Evolutionary conservation across 257 asterid genomes (phyloP), one percentile per base, ranked within the genome.

Genomic region (Sherardia arvensis): DNA sequence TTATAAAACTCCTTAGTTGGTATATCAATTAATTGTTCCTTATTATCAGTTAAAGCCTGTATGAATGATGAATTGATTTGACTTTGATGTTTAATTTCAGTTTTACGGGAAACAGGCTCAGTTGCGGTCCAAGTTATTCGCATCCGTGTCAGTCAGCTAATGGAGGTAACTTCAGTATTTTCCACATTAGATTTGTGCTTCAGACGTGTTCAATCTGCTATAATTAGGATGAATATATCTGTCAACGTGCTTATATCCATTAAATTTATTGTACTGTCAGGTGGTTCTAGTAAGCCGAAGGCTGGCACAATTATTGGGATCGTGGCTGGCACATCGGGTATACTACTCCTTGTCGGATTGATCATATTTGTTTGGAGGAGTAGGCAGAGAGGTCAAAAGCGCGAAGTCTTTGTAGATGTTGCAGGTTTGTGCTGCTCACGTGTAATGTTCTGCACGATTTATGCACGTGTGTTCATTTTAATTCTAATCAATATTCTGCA

Each of bases 321-420:
- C 8, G 74, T 84, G 73, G 86, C 67, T 61, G 93, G 91, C 5
- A 67, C 89, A 33, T 58, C 81, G 25, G 95, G 78, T 48, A 66
- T 85, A 62, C 71, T 91, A 66, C 56, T 91, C 64, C 84, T 92
- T 47, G 88, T 88, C 49, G 73, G 85, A 33, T 74, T 80, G 57
- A 66, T 85, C 48, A 62, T 92, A 54, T 81, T 83, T 70, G 32
- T 83, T 66, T 83, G 94, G 92, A 84, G 71, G 74, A 77, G 83
- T 18, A 79, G 78, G 65, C 70, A 61, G 69, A 85, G 77, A 78
- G 80, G 86, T 73, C 78, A 77, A 78, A 78, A 43, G 62, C 87
- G 83, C 28, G 98, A 92, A 79, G 85, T 87, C 70, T 92, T 76
- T 61, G 95, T 87, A 5, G 98, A 88, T 70, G 97, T 92, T 74